A percentile compares a stretch with the other conserved stretches of the same genome.
These are phyloP conservation scores for Aureobasidium namibiae DNA, from an alignment of 2,329 filamentous ascomycete genomes.

Conservation along the genomic window DNA sequence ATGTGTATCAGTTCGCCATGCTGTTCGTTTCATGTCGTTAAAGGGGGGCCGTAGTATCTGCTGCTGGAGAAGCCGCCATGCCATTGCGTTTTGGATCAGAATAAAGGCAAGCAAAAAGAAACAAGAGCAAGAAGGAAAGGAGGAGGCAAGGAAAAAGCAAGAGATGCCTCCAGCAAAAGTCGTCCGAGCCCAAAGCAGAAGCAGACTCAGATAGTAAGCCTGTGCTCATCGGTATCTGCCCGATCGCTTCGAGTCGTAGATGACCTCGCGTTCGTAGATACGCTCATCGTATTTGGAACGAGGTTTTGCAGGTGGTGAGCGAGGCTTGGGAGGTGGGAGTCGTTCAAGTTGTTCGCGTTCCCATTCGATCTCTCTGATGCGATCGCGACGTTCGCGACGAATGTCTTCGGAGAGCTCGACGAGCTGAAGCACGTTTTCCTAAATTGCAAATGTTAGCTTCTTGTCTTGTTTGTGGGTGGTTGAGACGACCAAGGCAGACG, in stretches of 20 bases:
- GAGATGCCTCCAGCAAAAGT: too few species aligned
- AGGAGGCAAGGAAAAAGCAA: not conserved
- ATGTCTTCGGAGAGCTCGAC: constrained; percentile 79
- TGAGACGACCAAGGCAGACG: constrained; percentile 34
- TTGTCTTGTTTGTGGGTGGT: not conserved
- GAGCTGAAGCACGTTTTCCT: constrained; percentile 83
- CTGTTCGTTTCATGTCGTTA: not conserved
- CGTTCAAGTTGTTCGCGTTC: constrained; percentile 49
- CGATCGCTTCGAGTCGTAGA: constrained; percentile 44
- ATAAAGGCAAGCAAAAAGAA: not conserved
- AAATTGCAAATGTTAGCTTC: constrained; percentile 3
- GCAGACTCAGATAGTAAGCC: not conserved
- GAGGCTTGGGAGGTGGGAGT: constrained; percentile 32
- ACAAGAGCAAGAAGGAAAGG: not conserved
- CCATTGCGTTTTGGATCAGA: not conserved
- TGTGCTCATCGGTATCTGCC: constrained; percentile 9
- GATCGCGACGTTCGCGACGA: constrained; percentile 53
- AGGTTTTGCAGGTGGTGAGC: constrained; percentile 31
- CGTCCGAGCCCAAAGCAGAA: not conserved
- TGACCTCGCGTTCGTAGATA: constrained; percentile 59
- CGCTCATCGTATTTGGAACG: constrained; percentile 51
- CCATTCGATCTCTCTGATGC: constrained; percentile 54
- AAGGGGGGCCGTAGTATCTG: not conserved
- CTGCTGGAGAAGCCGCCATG: not conserved
- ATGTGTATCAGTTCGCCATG: constrained; percentile 1